Evolutionary conservation across 805 yeast genomes (phyloP).

Genomic region (Nakazawaea siamensis): DNA sequence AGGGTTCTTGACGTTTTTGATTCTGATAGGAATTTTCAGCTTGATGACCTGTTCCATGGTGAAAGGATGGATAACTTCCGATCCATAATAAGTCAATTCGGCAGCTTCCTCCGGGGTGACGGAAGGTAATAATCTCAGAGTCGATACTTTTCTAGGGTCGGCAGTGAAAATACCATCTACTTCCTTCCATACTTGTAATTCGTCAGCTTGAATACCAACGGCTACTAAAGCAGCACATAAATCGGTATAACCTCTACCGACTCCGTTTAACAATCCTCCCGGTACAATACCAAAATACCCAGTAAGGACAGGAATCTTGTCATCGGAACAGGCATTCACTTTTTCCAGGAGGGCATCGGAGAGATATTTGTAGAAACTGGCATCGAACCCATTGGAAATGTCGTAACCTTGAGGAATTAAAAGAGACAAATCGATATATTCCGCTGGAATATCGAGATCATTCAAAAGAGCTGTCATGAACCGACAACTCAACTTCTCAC

Average conservation of each 20-base stretch:
- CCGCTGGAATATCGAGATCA: conserved; percentile 72
- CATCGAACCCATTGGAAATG: conserved; percentile 54
- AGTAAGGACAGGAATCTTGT: conserved; percentile 79
- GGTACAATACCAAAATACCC: conserved; percentile 97
- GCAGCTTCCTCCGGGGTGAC: conserved; percentile 99
- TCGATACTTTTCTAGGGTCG: conserved; percentile 91
- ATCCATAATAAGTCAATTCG: conserved; percentile 94
- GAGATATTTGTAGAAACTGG: conserved; percentile 50
- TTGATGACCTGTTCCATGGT: conserved; percentile 98
- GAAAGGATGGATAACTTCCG: conserved; percentile 97
- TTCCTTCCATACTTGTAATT: conserved; percentile 97
- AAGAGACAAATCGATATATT: conserved; percentile 70
- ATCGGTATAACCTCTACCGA: conserved; percentile 97
- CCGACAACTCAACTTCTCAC: conserved; percentile 87
- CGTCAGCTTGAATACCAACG: conserved; percentile 87
- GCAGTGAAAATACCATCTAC: conserved; percentile 99
- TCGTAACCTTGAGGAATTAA: conserved; percentile 60
- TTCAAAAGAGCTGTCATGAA: conserved; percentile 82
- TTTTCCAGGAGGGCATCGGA: conserved; percentile 43
- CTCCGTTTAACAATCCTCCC: conserved; percentile 86
- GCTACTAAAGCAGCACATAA: conserved; percentile 95
- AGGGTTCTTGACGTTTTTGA: conserved; percentile 93
- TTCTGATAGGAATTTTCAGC: conserved; percentile 93
- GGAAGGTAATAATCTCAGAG: conserved; percentile 73
- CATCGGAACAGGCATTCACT: conserved; percentile 29